phyloP scores from a whole-genome alignment of 2,329 filamentous ascomycete species.

The Fusarium armeniacum region DNA sequence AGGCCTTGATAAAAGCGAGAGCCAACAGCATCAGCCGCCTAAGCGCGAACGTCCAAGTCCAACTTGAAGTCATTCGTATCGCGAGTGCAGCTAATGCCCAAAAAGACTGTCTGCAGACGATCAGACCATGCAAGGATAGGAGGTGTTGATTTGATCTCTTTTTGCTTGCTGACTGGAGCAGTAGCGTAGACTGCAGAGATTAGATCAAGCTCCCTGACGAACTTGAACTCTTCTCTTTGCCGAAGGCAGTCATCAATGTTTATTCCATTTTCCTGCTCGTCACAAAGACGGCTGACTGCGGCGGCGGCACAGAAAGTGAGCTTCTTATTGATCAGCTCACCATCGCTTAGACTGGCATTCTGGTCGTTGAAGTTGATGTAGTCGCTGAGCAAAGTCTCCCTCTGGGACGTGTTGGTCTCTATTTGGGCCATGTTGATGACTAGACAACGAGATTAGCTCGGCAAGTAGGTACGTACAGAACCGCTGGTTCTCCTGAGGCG shows the following conservation, averaged over 20 bases:
- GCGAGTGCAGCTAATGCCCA: slow-evolving; percentile 3
- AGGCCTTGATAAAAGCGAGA: neutral
- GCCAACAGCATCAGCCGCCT: neutral
- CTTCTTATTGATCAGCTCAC: neutral
- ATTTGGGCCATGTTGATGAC: neutral
- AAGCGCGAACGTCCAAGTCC: neutral
- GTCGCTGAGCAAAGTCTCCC: slow-evolving; percentile 4
- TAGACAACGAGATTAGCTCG: rapidly evolving
- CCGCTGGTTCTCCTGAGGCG: rapidly evolving
- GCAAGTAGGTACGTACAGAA: neutral
- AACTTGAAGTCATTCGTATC: neutral
- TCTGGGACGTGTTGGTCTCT: neutral
- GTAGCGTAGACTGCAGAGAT: slow-evolving; percentile 7
- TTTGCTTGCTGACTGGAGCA: slow-evolving; percentile 4
- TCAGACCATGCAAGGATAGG: slow-evolving; percentile 4
- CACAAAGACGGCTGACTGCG: slow-evolving; percentile 14
- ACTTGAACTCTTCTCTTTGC: neutral
- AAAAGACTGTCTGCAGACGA: neutral
- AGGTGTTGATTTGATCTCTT: slow-evolving; percentile 5
- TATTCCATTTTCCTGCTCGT: neutral
- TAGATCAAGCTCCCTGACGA: neutral
- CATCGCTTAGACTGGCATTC: neutral
- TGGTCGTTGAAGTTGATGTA: slow-evolving; percentile 19
- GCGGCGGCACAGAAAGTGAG: slow-evolving; percentile 14
- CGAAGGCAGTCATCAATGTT: neutral